Base-by-base conservation (phyloP, 805 yeast genomes). In the Metschnikowia lochheadii region DNA sequence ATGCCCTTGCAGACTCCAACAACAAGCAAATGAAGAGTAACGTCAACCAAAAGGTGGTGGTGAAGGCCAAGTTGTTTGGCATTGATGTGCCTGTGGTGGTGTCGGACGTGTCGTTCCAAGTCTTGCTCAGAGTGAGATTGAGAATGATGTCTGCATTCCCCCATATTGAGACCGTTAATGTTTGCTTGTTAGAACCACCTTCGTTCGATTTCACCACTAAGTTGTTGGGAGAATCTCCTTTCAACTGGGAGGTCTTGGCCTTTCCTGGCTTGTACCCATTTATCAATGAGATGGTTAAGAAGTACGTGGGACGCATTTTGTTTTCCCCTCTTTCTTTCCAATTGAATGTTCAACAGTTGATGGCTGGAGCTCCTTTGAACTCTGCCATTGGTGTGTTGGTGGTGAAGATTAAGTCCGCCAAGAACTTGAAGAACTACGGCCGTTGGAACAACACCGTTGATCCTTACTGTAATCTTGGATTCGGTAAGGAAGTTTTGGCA, bases 241-340 rank as follows among this genome's bases (percentile, higher is more conserved):
- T 92, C 68, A 87, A 91, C 52, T 86, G 95, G 84, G 99, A 94
- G 67, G 68, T 89, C 26, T 81, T 91, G 62, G 75, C 86, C 45
- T 68, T 94, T 48, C 99, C 99, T 13, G 99, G 99, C 40, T 72
- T 94, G 47, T 81, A 81, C 58, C 82, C 89, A 47, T 81, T 89
- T 62, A 85, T 92, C 61, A 85, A 87, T 65, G 89, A 86, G 62
- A 84, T 91, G 89, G 81, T 90, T 23, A 81, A 80, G 61, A 88
- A 90, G 64, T 91, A 85, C 69, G 83, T 82, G 48, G 98, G 98
- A 8, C 94, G 97, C 31, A 81, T 94, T 74, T 63, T 92, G 44
- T 86, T 89, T 61, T 77, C 87, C 41, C 99, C 99, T 13, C 84
- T 94, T 56, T 89, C 97, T 3, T 87, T 91, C 76, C 96, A 94